Evolutionary conservation across 352 stramenopile genomes (phyloP).

Genomic region (Phytophthora agathidicida): DNA sequence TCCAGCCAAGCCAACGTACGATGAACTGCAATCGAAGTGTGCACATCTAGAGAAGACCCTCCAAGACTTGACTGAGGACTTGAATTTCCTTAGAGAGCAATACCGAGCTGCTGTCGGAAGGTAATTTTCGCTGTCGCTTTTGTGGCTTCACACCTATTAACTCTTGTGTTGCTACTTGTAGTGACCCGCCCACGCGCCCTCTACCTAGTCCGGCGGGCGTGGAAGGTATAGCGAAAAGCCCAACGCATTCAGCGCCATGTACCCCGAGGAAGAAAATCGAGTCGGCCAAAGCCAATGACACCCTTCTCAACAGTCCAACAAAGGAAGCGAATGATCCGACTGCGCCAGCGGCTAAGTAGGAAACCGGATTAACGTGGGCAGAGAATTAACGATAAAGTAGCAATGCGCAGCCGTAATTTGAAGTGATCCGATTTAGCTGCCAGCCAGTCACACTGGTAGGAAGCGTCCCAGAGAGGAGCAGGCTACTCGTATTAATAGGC

Average conservation of each 20-base stretch:
- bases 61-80: slow-evolving; percentile 39
- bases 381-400: no score
- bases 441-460: not conserved
- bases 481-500: slow-evolving; percentile 29
- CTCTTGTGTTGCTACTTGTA: slow-evolving; percentile 14
- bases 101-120: slow-evolving; percentile 57
- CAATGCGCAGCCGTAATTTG: no score
- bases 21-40: slow-evolving; percentile 67
- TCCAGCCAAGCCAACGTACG: slow-evolving; percentile 51
- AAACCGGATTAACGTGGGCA: not conserved
- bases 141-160: not conserved
- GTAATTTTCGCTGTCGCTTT: slow-evolving; percentile 28
- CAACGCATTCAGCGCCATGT: slow-evolving; percentile 30
- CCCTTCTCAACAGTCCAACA: slow-evolving; percentile 42
- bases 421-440: slow-evolving; percentile 12
- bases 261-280: slow-evolving; percentile 63
- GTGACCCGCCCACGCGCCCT: slow-evolving; percentile 41
- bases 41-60: slow-evolving; percentile 51
- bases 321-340: slow-evolving; percentile 12
- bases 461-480: no score
- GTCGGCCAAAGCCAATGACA: slow-evolving; percentile 54
- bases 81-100: slow-evolving; percentile 57
- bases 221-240: slow-evolving; percentile 5
- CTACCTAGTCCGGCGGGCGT: slow-evolving; percentile 3
- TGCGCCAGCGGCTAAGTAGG: slow-evolving; percentile 7